A percentile compares a stretch with the other conserved stretches of the same genome.
Evolutionary conservation across 108 stramenopile species (phyloP).

Genomic region (Discostella stelligeroides): DNA sequence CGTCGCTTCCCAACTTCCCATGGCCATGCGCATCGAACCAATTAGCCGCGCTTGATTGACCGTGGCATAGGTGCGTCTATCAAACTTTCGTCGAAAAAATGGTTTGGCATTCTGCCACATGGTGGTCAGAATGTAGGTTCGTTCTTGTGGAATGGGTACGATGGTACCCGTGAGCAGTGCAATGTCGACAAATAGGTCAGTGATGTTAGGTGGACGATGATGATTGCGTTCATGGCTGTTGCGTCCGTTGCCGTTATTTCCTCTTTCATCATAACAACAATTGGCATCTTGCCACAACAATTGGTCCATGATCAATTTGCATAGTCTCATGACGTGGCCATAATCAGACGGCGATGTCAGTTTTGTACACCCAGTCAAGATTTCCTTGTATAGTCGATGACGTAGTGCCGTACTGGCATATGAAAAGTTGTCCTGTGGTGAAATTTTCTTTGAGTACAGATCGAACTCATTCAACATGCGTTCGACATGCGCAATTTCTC

Average conservation of each 20-base stretch:
- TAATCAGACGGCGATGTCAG: slow-evolving; percentile 27
- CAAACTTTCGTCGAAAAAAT: slow-evolving; percentile 30
- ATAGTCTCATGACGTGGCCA: slow-evolving; percentile 42
- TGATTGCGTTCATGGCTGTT: too few species aligned
- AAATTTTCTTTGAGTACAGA: slow-evolving; percentile 19
- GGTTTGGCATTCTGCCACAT: slow-evolving; percentile 35
- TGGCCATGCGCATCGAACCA: slow-evolving; percentile 32
- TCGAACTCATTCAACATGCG: slow-evolving; percentile 37
- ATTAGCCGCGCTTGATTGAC: slow-evolving; percentile 37
- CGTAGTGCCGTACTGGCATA: slow-evolving; percentile 14
- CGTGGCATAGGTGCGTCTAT: slow-evolving; percentile 25
- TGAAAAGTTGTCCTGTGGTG: slow-evolving; percentile 1
- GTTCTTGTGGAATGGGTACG: slow-evolving; percentile 32
- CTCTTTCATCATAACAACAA: slow-evolving; percentile 3
- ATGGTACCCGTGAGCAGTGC: slow-evolving; percentile 6
- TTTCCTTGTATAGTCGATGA: slow-evolving; percentile 27
- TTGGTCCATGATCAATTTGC: slow-evolving; percentile 42
- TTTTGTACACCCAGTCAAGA: slow-evolving; percentile 37
- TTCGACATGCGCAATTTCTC: slow-evolving; percentile 36
- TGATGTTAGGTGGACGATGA: slow-evolving; percentile 17
- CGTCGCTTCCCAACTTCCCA: slow-evolving; percentile 13
- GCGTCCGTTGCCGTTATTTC: slow-evolving; percentile 1
- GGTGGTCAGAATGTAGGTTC: slow-evolving; percentile 26
- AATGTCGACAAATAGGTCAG: slow-evolving; percentile 31
- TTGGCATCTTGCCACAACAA: slow-evolving; percentile 24